These are phyloP conservation scores for Cudoniella acicularis DNA, from an alignment of 495 filamentous ascomycete species.

Conservation along the genomic window DNA sequence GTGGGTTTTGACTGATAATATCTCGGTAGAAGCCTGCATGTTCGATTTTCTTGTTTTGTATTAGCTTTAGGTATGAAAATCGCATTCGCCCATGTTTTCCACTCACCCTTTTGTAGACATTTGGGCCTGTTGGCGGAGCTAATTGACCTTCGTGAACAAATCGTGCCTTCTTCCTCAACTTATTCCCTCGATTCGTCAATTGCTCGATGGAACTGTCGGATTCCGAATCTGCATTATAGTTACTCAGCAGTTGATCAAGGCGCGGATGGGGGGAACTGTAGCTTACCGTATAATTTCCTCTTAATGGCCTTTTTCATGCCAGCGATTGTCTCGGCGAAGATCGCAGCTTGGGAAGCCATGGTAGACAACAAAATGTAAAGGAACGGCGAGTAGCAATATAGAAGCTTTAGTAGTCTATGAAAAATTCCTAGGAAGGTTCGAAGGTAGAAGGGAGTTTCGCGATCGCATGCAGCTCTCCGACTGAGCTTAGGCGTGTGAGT, in stretches of 20 bases:
- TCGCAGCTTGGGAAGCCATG: constrained; percentile 69
- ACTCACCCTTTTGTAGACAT: constrained; percentile 81
- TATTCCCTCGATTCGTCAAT: constrained; percentile 87
- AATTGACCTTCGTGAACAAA: constrained; percentile 76
- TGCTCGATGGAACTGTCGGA: constrained; percentile 79
- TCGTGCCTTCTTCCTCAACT: constrained; percentile 77
- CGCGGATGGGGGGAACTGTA: neutral
- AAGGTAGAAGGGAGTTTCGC: neutral
- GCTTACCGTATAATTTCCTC: constrained; percentile 56
- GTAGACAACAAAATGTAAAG: constrained; percentile 13
- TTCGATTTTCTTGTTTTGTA: constrained; percentile 60
- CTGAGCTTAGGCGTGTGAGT: neutral
- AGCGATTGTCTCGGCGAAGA: constrained; percentile 69
- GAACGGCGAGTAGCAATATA: neutral
- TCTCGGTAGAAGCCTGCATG: constrained; percentile 81
- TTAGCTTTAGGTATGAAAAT: constrained; percentile 5
- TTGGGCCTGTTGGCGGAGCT: constrained; percentile 63
- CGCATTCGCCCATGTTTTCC: neutral
- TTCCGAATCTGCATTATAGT: constrained; percentile 63
- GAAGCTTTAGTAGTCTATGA: neutral
- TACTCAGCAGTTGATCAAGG: neutral
- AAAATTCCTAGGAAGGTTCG: neutral
- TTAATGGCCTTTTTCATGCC: constrained; percentile 72
- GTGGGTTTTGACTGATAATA: constrained; percentile 73
- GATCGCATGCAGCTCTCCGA: neutral